Evolutionary conservation across 345 rosid genomes (phyloP), one percentile per base, ranked within the genome.

Genomic region (Xanthoceras sorbifolium): DNA sequence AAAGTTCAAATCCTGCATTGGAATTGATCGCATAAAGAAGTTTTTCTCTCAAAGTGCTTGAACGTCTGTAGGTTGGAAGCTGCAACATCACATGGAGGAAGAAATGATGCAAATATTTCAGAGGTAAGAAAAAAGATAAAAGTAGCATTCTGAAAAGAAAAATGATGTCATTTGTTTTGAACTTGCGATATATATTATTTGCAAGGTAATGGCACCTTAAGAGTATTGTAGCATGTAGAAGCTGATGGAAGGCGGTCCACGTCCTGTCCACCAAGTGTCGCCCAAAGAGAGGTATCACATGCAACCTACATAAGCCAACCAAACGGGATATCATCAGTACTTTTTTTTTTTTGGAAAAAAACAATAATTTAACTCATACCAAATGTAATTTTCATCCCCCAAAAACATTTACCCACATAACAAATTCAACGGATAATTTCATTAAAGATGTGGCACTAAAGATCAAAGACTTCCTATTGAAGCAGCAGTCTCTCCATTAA

Each of bases 151-250:
- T 44, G 18, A 61, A 31, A 31, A n/a, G 36, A 26, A 40, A 17
- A 57, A 38, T 40, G 9, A 42, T 31, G 61, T 9, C n/a, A 44
- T 54, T 17, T 42, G 9, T 61, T 65, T 22, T 28, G 18, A 76
- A 31, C 3, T 44, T 71, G 66, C 44, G 18, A 38, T 0, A 7
- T 31, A 64, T 71, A 66, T 69, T 44, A 28, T 44, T 36, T 7
- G 26, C 55, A 42, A 36, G 36, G 23, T 10, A 67, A 36, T 63
- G 67, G 67, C 76, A 96, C 98, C 98, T 93, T 96, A 71, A 96
- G 97, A 76, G 98, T 96, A 84, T 96, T 96, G 87, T 96, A 93
- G 90, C 99, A 96, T 26, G 99, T 93, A 69, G 99, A 96, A 82
- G 99, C 94, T 34, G 98, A 96, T 72, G 99, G 98, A 83, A 96